phyloP scores from a whole-genome alignment of 2,329 filamentous ascomycete genomes.

The Paraphaeosphaeria minitans region DNA sequence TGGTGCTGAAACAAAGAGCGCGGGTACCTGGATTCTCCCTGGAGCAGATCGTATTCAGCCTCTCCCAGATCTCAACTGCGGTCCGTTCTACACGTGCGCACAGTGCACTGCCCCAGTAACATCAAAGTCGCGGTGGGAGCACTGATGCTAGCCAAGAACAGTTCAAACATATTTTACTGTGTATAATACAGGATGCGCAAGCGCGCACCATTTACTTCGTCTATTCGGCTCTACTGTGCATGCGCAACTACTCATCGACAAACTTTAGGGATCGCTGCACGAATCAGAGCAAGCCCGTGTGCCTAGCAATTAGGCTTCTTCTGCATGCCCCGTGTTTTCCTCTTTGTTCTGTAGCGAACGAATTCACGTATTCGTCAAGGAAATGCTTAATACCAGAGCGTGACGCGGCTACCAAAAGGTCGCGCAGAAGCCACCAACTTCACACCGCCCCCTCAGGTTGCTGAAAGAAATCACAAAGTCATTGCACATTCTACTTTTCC shows the following conservation, averaged over 20 bases:
- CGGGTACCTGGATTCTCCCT: neutral
- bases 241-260: neutral
- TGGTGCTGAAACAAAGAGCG: neutral
- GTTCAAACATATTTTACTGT: neutral
- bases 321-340: no score
- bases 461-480: neutral
- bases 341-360: no score
- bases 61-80: neutral
- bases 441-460: neutral
- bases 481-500: neutral
- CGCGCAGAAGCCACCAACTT: neutral
- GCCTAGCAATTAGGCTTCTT: no score
- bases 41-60: neutral
- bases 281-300: no score
- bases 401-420: neutral
- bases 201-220: neutral
- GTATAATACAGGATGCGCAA: neutral
- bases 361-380: no score
- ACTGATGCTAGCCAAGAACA: neutral
- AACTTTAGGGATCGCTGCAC: no score
- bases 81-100: neutral
- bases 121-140: neutral
- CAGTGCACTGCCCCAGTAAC: neutral
- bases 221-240: neutral
- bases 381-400: no score